phyloP scores from a whole-genome alignment of 805 yeast genomes.

The Candida oleophila region DNA sequence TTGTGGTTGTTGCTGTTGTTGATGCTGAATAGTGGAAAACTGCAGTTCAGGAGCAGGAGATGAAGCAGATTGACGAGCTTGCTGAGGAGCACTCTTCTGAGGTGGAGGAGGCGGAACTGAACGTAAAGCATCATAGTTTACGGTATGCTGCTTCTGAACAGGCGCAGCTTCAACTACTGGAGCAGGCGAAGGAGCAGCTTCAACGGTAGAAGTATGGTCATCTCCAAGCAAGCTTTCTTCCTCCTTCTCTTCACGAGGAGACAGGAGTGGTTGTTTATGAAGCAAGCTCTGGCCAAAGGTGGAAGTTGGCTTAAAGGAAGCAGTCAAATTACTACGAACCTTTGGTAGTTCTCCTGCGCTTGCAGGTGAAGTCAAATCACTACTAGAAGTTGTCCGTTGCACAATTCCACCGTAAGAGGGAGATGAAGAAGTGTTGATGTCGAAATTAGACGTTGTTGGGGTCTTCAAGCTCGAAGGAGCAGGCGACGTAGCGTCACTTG shows the following conservation, averaged over 20 bases:
- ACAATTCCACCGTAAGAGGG: slow-evolving; percentile 14
- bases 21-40: slow-evolving; percentile 3
- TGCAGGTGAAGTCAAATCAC: slow-evolving; percentile 26
- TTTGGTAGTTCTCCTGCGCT: slow-evolving; percentile 26
- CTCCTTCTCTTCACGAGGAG: slow-evolving; percentile 14
- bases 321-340: slow-evolving; percentile 30
- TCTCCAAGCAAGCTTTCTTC: slow-evolving; percentile 33
- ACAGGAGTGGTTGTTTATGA: slow-evolving; percentile 17
- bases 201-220: slow-evolving; percentile 25
- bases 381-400: slow-evolving; percentile 25
- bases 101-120: slow-evolving; percentile 45
- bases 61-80: slow-evolving; percentile 6
- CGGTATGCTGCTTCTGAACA: slow-evolving; percentile 25
- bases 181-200: slow-evolving; percentile 15
- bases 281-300: slow-evolving; percentile 77
- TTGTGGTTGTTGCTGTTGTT: slow-evolving; percentile 2
- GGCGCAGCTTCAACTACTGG: slow-evolving; percentile 16
- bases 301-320: slow-evolving; percentile 76
- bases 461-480: slow-evolving; percentile 7
- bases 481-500: slow-evolving; percentile 20
- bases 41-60: slow-evolving; percentile 13
- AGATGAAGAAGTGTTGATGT: slow-evolving; percentile 8
- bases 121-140: slow-evolving; percentile 53
- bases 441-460: not conserved
- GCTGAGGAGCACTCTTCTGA: slow-evolving; percentile 10